phyloP scores from a whole-genome alignment of 805 yeast genomes.

The Yarrowia divulgata region DNA sequence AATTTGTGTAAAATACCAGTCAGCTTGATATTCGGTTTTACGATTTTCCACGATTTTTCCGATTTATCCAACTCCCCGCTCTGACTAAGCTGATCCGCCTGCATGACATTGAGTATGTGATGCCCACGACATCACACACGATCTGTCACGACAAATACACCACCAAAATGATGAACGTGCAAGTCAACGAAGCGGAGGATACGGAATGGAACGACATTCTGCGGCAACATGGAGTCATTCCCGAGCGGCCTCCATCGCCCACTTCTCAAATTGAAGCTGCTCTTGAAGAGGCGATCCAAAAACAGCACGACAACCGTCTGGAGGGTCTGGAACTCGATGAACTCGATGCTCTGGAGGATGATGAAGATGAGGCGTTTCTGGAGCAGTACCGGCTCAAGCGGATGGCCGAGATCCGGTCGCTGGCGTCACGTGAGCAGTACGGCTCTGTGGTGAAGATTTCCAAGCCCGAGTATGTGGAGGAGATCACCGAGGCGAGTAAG shows the following conservation, averaged over 20 bases:
- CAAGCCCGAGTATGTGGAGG: conserved; percentile 86
- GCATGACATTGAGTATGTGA: background rate
- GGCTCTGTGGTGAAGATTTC: conserved; percentile 81
- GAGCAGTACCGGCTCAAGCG: conserved; percentile 78
- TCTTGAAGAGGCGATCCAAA: conserved; percentile 76
- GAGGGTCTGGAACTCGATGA: conserved; percentile 81
- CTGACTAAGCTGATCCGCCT: background rate
- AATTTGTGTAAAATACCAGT: no score
- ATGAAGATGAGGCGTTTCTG: conserved; percentile 78
- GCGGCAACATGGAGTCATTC: conserved; percentile 88
- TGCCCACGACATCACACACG: background rate
- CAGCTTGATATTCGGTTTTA: no score
- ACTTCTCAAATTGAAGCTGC: conserved; percentile 87
- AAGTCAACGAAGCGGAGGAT: conserved; percentile 94
- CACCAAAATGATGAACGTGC: conserved; percentile 55
- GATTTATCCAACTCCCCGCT: no score
- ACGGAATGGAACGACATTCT: conserved; percentile 99
- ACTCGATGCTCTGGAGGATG: conserved; percentile 86
- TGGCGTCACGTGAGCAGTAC: conserved; percentile 64
- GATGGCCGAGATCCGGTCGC: conserved; percentile 70
- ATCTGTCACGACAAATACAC: background rate
- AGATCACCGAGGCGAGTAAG: conserved; percentile 80
- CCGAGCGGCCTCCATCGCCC: conserved; percentile 89
- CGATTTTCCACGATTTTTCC: no score
- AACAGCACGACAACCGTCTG: conserved; percentile 82